Evolutionary conservation across 352 stramenopile genomes (phyloP), one percentile per base, ranked within the genome.

Genomic region (Phytopythium cucurbitacearum): DNA sequence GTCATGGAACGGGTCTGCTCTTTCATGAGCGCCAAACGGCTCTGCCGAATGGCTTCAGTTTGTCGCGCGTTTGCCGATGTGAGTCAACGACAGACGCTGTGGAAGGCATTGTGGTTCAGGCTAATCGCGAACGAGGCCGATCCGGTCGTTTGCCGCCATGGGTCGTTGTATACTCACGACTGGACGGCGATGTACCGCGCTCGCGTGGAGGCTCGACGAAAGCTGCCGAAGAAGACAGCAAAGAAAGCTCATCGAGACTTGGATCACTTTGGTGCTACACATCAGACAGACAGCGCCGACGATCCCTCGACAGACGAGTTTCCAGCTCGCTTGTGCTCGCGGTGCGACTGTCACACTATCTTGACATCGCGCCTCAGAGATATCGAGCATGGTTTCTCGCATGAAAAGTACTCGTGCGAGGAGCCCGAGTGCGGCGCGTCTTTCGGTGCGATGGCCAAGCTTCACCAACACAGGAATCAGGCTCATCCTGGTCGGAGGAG

Each of bases 21-120:
- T 1, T 87, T 75, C 45, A 80, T 90, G 73, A 90, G 67, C 39
- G 74, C 76, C 9, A 90, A 88, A 65, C 70, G 79, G 3, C 73
- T 90, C 13, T 77, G 67, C 51, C 74, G 79, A 8, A 66, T 90
- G 11, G 64, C 76, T 4, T 57, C 83, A 4, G 76, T 90, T 10
- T 85, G 74, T 48, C 64, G 59, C 4, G 57, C 47, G 0, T 84
- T 88, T 59, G 67, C 67, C 1, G 42, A 65, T 7, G 49, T 88
- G 13, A 73, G 68, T 37, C 59, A 46, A 3, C 65, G 58, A 1
- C 47, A 63, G 2, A 59, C 63, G 0, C 51, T 88, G 0, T 90
- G 76, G 76, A 57, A 58, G 4, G 45, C 51, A 4, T 53, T 90
- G n/a, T 87, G 76, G 28, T 12, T 62, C 4, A 40, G n/a, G 3